Conservation (phyloP, 2,329 filamentous ascomycete species). For the Diplodia sapinea region DNA sequence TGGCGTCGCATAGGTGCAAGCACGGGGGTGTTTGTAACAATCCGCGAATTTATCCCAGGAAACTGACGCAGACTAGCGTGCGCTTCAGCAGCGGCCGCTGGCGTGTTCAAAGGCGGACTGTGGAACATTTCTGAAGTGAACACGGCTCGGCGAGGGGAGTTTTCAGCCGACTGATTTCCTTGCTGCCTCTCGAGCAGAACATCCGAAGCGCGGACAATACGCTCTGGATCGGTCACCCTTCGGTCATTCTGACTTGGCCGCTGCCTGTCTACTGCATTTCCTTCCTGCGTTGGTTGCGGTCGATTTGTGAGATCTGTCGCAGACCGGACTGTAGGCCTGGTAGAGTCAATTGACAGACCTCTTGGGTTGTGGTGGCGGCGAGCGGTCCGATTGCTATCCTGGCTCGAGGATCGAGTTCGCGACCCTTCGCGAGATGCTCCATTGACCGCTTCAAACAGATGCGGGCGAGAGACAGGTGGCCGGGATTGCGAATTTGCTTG, state of each 20-base stretch:
- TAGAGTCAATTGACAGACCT: constrained; percentile 36
- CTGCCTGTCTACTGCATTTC: constrained; percentile 36
- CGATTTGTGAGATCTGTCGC: constrained; percentile 65
- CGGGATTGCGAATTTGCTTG: constrained; percentile 34
- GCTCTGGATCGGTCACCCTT: constrained; percentile 51
- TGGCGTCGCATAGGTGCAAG: constrained; percentile 36
- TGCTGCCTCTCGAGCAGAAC: constrained; percentile 14
- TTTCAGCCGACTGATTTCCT: constrained; percentile 37
- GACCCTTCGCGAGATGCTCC: constrained; percentile 38
- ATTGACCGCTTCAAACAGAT: constrained; percentile 52
- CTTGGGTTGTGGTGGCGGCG: constrained; percentile 43
- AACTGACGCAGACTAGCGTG: constrained; percentile 22
- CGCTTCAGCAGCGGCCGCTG: constrained; percentile 12
- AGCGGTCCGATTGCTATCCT: constrained; percentile 52
- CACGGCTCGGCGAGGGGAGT: constrained; percentile 39
- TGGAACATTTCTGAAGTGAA: constrained; percentile 34
- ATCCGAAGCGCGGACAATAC: constrained; percentile 29
- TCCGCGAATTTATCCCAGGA: neutral
- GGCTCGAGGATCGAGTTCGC: constrained; percentile 54
- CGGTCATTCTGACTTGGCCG: constrained; percentile 51
- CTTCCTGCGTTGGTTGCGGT: constrained; percentile 40
- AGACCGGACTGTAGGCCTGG: constrained; percentile 63
- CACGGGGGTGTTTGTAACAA: constrained; percentile 38
- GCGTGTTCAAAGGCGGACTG: constrained; percentile 22
- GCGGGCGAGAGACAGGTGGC: constrained; percentile 56